Evolutionary conservation across 192 early-diverging fungal genomes (phyloP), one percentile per base, ranked within the genome.

Genomic region (Coemansia sp.): DNA sequence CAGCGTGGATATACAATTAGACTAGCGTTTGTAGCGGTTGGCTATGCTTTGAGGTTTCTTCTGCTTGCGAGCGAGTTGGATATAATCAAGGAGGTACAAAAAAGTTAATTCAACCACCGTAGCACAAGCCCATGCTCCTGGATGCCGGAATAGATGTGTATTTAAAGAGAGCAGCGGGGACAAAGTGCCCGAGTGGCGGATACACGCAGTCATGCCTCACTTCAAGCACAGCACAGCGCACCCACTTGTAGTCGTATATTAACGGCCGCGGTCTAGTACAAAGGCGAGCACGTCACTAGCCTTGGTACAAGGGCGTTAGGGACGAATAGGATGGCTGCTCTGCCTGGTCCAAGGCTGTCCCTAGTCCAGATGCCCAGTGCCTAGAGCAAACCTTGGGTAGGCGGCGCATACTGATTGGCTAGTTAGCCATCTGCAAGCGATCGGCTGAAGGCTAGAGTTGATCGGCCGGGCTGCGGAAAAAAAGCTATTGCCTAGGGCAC

Each of bases 361-460:
- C 42, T 12, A 43, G 31, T 27, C 38, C 41, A 22, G 22, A 1
- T 65, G 40, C 29, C 63, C 40, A 29, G 63, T 27, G 41, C 18
- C 40, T 44, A 65, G 41, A 33, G 43, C 43, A 10, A 27, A n/a
- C 24, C 64, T 24, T 36, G 24, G 33, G 63, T 64, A 36, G 40
- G 13, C 22, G 20, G 41, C 22, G 24, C 54, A 27, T 22, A 24
- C 38, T 60, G 67, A 68, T 68, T 68, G 67, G 67, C 38, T 59
- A 27, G 67, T 16, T 6, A 52, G 27, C 49, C 66, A 20, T 29
- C 31, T 29, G n/a, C 40, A 67, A 57, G 57, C 27, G 72, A 73
- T 73, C 65, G 72, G 64, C 71, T 20, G 12, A 66, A 51, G 44
- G 44, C 43, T 44, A 31, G 54, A 42, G 66, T 40, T 34, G 66